Percentiles rank a stretch among this genome's conserved stretches.
These are phyloP conservation scores for Carex cristatella DNA, from an alignment of 176 grass and related monocot species.

Conservation along the genomic window DNA sequence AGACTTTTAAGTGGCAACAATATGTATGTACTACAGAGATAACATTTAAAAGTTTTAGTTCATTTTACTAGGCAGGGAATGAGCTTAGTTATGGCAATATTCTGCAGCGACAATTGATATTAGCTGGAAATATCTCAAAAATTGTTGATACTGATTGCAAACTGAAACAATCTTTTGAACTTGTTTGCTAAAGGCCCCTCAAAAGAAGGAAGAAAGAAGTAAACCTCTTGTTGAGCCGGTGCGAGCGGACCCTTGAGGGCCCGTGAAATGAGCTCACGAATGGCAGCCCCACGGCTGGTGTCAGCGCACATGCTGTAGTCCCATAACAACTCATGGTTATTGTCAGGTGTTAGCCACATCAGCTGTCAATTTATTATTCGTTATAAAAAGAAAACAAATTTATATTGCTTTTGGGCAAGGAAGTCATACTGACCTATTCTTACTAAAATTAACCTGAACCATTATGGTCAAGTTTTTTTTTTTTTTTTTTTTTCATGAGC, in stretches of 20 bases:
- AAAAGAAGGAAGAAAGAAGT: constrained; percentile 38
- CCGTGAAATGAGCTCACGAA: constrained; percentile 77
- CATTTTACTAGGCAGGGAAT: neutral
- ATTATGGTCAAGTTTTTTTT: neutral
- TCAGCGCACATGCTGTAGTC: constrained; percentile 89
- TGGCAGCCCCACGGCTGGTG: constrained; percentile 57
- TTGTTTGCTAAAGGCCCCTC: neutral
- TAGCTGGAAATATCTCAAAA: neutral
- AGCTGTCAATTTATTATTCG: constrained; percentile 46
- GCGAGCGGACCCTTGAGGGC: constrained; percentile 74
- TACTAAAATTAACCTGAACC: neutral
- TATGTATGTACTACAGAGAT: neutral
- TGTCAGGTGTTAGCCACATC: constrained; percentile 81
- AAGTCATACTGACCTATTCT: neutral
- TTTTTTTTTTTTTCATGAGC: neutral
- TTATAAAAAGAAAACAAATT: neutral
- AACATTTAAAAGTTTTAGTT: neutral
- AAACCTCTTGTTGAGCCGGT: constrained; percentile 88
- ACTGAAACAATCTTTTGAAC: neutral
- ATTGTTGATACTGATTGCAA: neutral
- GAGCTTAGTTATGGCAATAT: neutral
- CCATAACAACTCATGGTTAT: constrained; percentile 84
- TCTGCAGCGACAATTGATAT: neutral
- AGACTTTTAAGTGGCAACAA: neutral
- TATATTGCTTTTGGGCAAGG: neutral